Evolutionary conservation across 116 monocot species (phyloP), one percentile per base, ranked within the genome.

Genomic region (Phalaenopsis hybrid): DNA sequence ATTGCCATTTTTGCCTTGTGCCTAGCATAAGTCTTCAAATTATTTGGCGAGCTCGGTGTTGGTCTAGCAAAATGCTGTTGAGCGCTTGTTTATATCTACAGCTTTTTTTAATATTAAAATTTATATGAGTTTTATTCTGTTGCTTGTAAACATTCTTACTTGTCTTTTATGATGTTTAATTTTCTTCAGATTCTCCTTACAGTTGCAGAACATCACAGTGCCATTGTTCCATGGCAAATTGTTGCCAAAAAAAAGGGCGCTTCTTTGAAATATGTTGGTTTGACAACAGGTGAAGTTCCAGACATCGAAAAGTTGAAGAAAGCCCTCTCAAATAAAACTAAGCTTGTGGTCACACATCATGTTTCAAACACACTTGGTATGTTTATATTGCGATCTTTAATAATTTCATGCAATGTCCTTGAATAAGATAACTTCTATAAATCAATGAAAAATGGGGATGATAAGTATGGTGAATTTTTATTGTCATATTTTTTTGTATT

Each of bases 181-280:
- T 86, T 79, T 61, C 72, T 85, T 75, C 80, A 92, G 94, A 87
- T 94, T 70, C n/a, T 97, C 77, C 90, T 94, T 77, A 93, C 94
- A 49, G 82, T 94, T 86, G 97, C 97, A 6, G 97, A 97, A 81
- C 97, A 97, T 88, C 97, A 94, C 73, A 97, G 97, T 88, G 90
- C 91, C 77, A 97, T 97, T 57, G 97, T 92, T 48, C 95, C 97
- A 52, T 97, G 95, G 97, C 97, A 97, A 90, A 41, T 97, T 79
- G 85, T 93, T 81, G 91, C 94, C 82, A 81, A 97, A 81, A 92
- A 84, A 83, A 94, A 92, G 57, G 97, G 94, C 77, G 92, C 97
- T 41, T 79, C 81, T 83, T 74, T 97, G 81, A 94, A 92, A 49
- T 97, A 86, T 88, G 90, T 97, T 90, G 85, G 85, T 63, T 81